Evolutionary conservation across 139 green algal species (phyloP).

Genomic region (Prasinococcaceae sp.): DNA sequence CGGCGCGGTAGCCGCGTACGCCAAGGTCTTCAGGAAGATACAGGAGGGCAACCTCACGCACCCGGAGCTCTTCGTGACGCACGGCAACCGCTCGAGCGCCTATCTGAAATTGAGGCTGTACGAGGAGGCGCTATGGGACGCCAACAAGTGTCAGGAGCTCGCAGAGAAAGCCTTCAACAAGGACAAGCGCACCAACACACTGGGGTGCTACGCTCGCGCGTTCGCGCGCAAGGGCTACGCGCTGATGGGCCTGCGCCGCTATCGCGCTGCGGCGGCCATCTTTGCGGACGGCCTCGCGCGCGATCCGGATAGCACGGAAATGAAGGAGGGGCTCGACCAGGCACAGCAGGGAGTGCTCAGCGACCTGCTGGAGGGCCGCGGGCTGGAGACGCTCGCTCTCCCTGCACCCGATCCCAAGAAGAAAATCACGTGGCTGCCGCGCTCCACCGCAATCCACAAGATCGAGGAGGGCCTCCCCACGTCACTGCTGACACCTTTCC

Average conservation of each 20-base stretch:
- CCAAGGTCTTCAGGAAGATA: constrained; percentile 35
- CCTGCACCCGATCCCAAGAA: constrained; percentile 24
- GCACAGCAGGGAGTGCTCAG: constrained; percentile 32
- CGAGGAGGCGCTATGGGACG: constrained; percentile 23
- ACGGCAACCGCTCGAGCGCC: constrained; percentile 36
- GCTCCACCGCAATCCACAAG: constrained; percentile 38
- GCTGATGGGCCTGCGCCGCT: constrained; percentile 29
- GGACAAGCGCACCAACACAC: background rate
- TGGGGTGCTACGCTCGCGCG: constrained; percentile 9
- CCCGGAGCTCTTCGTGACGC: constrained; percentile 39
- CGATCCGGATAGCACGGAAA: constrained; percentile 34
- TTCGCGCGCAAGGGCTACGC: constrained; percentile 39
- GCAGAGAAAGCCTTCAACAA: constrained; percentile 3
- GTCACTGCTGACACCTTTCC: constrained; percentile 47
- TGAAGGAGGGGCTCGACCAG: constrained; percentile 35
- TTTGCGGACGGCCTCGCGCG: constrained; percentile 22
- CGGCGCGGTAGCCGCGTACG: constrained; percentile 21
- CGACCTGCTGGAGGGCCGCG: constrained; percentile 30
- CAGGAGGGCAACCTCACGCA: constrained; percentile 33
- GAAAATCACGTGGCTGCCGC: constrained; percentile 26
- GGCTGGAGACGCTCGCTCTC: constrained; percentile 5
- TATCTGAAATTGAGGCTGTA: constrained; percentile 35
- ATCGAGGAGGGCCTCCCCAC: constrained; percentile 45
- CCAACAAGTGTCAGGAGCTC: constrained; percentile 1
- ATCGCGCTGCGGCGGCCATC: constrained; percentile 4